Base-by-base conservation (phyloP, 306 rosid genomes). In the Vigna nakashimae region DNA sequence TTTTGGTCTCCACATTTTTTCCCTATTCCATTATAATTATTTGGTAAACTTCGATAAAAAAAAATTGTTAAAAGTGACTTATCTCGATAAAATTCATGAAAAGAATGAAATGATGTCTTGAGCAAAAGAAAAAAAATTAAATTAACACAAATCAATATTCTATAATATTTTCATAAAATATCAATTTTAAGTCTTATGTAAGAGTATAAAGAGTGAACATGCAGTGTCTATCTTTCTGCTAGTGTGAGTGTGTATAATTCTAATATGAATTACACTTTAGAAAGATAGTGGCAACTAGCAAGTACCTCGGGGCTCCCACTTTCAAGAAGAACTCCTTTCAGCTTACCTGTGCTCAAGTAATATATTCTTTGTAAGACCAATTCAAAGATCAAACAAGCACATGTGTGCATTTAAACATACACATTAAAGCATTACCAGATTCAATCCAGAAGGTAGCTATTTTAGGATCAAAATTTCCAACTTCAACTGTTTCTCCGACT, bases 401-500 rank as follows among this genome's bases (percentile, higher is more conserved):
- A 53, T 7, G 45, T 7, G 1, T 17, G 62, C 43, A 52, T 42
- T 74, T 18, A 63, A 22, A 68, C 56, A 42, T 34, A 50, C 26
- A 75, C 52, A 67, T 2, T 13, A 58, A 58, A 12, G 50, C 56
- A 64, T 79, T 90, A 95, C 98, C 97, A 56, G 90, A 91, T 79
- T 92, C 95, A 73, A 95, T 89, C 98, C 98, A 92, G 87, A 95
- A 95, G 66, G 97, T 89, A 17, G 93, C 97, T 74, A 95, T 86
- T 87, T 95, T 95, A 62, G 97, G 98, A 88, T 92, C 97, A 67
- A 95, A 95, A 75, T 88, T 89, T 71, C 97, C 98, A 73, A 95
- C 74, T 92, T 95, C 97, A 79, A 95, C 82, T 0, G 97, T 83
- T 89, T 95, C 96, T 58, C 97, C 98, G 82, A 91, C 98, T 95